Conservation (phyloP, 2,329 filamentous ascomycete genomes). For the Pseudocercospora fuligena region DNA sequence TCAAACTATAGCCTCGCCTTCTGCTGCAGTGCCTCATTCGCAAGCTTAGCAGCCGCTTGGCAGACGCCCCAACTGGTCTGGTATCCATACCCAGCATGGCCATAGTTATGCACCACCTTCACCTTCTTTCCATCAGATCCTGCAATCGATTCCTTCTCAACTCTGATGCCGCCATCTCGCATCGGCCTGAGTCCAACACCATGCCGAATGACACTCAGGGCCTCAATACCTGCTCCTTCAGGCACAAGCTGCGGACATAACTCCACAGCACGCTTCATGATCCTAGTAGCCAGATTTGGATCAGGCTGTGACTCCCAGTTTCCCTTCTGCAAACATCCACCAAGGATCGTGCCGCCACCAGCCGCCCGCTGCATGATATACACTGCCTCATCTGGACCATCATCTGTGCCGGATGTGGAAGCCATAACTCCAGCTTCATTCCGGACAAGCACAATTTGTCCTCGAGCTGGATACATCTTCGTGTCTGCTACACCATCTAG, state of each 20-base stretch:
- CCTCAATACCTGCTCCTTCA: constrained; percentile 70
- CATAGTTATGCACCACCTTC: constrained; percentile 80
- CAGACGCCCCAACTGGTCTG: constrained; percentile 53
- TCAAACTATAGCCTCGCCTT: constrained; percentile 33
- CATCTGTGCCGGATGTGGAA: constrained; percentile 72
- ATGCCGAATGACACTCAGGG: constrained; percentile 76
- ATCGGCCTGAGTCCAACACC: constrained; percentile 81
- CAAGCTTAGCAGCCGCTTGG: constrained; percentile 47
- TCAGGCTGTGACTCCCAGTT: constrained; percentile 82
- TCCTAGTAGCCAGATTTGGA: constrained; percentile 76
- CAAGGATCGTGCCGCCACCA: constrained; percentile 81
- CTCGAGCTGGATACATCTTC: constrained; percentile 74
- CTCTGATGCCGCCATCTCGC: constrained; percentile 71
- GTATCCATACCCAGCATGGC: constrained; percentile 79
- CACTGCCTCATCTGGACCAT: constrained; percentile 71
- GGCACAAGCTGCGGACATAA: constrained; percentile 66
- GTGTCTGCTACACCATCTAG: constrained; percentile 82
- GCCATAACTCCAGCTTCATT: constrained; percentile 77
- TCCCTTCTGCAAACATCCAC: constrained; percentile 80
- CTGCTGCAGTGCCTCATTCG: constrained; percentile 39
- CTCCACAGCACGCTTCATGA: constrained; percentile 78
- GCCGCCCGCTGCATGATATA: constrained; percentile 84
- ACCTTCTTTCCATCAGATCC: constrained; percentile 48
- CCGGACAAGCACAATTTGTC: constrained; percentile 81
- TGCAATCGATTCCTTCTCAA: constrained; percentile 72